phyloP scores from a whole-genome alignment of 495 filamentous ascomycete genomes.

The Penicillium cosmopolitanum region DNA sequence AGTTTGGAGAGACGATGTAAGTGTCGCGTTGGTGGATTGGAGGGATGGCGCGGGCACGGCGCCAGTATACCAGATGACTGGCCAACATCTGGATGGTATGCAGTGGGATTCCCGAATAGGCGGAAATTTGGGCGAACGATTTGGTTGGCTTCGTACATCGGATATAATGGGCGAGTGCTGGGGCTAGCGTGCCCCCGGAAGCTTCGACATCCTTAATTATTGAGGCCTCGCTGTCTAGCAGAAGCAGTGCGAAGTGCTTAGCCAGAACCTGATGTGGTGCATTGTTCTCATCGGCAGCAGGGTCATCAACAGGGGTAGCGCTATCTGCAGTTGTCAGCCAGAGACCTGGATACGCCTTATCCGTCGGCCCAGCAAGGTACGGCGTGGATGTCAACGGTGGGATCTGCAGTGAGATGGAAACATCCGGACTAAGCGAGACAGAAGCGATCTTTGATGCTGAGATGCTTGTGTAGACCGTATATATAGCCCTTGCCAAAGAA shows the following conservation, averaged over 20 bases:
- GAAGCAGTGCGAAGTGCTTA: slow-evolving; percentile 82
- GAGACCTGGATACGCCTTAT: slow-evolving; percentile 68
- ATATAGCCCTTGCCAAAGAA: slow-evolving; percentile 81
- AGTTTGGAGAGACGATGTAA: slow-evolving; percentile 94
- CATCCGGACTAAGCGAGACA: slow-evolving; percentile 58
- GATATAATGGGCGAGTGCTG: slow-evolving; percentile 80
- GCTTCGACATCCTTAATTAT: slow-evolving; percentile 83
- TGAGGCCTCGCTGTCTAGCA: slow-evolving; percentile 81
- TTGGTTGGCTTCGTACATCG: slow-evolving; percentile 80
- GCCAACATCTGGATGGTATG: slow-evolving; percentile 81
- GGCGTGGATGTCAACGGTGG: slow-evolving; percentile 77
- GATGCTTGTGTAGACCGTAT: slow-evolving; percentile 77
- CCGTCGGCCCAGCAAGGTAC: slow-evolving; percentile 68
- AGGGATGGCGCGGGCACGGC: slow-evolving; percentile 87
- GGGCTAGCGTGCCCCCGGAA: slow-evolving; percentile 70
- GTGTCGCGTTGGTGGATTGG: slow-evolving; percentile 87
- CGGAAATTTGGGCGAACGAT: slow-evolving; percentile 81
- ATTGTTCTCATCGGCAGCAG: slow-evolving; percentile 55
- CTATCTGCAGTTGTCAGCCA: slow-evolving; percentile 85
- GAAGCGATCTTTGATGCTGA: slow-evolving; percentile 82
- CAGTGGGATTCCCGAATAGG: slow-evolving; percentile 70
- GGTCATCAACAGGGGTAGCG: slow-evolving; percentile 66
- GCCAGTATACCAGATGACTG: slow-evolving; percentile 92
- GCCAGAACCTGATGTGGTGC: slow-evolving; percentile 63
- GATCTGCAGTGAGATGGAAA: slow-evolving; percentile 83